These are phyloP conservation scores for Thermomyces lanuginosus DNA, from an alignment of 2,329 filamentous ascomycete genomes.

Conservation along the genomic window DNA sequence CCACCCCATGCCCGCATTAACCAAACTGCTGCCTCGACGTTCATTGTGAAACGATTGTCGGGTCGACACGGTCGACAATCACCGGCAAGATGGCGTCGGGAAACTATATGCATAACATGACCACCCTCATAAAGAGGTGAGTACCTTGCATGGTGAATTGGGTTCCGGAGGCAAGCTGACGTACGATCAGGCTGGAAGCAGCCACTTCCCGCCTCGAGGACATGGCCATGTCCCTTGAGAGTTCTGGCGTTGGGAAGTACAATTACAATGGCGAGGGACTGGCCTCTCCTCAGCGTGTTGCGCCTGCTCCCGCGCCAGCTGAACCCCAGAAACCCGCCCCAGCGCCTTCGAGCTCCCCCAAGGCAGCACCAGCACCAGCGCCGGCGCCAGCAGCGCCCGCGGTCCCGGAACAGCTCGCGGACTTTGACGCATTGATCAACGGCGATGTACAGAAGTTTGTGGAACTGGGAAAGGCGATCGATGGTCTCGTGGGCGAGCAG, in stretches of 20 bases:
- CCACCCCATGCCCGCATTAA: no score
- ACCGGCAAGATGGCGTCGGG: slow-evolving; percentile 43
- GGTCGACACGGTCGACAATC: no score
- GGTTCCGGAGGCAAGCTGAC: slow-evolving; percentile 3
- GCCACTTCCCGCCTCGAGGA: slow-evolving; percentile 92
- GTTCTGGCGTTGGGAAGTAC: slow-evolving; percentile 32
- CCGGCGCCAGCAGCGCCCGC: slow-evolving; percentile 38
- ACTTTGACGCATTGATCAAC: slow-evolving; percentile 67
- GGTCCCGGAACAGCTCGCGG: slow-evolving; percentile 63
- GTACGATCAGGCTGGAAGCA: slow-evolving; percentile 66
- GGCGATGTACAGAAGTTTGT: slow-evolving; percentile 63
- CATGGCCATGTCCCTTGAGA: slow-evolving; percentile 58
- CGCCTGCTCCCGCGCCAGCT: slow-evolving; percentile 15
- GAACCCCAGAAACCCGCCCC: slow-evolving; percentile 17
- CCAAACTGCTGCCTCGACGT: no score
- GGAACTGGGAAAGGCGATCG: slow-evolving; percentile 59
- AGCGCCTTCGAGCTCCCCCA: no score
- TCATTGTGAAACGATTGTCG: no score
- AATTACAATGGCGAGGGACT: no score
- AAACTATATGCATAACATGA: slow-evolving; percentile 88
- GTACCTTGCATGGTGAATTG: slow-evolving; percentile 3
- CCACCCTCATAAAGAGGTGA: slow-evolving; percentile 94
- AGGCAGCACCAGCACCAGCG: no score
- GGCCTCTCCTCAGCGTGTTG: no score
- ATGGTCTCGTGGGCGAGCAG: slow-evolving; percentile 65